Conservation (phyloP, 192 early-diverging fungal genomes). For the Dissophora ornata region DNA sequence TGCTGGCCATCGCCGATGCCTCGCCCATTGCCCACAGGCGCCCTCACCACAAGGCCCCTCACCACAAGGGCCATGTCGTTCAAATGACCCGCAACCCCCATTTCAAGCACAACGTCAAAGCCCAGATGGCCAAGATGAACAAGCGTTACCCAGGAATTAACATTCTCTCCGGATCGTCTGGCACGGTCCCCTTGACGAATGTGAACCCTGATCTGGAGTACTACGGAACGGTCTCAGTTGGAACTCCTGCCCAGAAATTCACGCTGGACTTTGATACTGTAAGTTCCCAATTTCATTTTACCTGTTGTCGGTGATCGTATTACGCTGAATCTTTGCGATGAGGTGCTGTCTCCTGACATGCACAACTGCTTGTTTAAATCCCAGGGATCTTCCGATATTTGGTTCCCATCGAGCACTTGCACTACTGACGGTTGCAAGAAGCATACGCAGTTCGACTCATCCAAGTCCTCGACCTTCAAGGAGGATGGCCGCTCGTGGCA, state of each 20-base stretch:
- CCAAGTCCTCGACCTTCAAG: conserved; percentile 63
- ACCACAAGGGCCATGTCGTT: conserved; percentile 18
- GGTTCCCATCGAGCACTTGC: conserved; percentile 65
- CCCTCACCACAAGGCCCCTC: no score
- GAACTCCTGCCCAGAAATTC: conserved; percentile 66
- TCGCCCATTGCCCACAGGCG: no score
- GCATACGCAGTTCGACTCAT: conserved; percentile 62
- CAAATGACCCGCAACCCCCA: conserved; percentile 20
- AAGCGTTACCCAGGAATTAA: conserved; percentile 15
- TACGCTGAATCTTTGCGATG: no score
- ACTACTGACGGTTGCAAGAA: conserved; percentile 47
- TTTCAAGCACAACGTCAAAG: conserved; percentile 25
- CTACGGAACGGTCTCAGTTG: conserved; percentile 67
- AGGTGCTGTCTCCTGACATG: not conserved
- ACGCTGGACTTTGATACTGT: conserved; percentile 52
- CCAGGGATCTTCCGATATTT: conserved; percentile 66
- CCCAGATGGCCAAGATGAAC: conserved; percentile 34
- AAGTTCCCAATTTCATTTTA: conserved; percentile 10
- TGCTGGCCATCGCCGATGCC: conserved; percentile 30
- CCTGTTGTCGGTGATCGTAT: no score
- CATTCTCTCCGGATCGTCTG: not conserved
- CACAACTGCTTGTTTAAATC: no score
- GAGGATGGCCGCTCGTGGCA: conserved; percentile 67
- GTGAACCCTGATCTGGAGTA: no score
- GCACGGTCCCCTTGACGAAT: conserved; percentile 46